These are phyloP conservation scores for Clavulina sp. DNA, from an alignment of 768 basidiomycete genomes.

Conservation along the genomic window DNA sequence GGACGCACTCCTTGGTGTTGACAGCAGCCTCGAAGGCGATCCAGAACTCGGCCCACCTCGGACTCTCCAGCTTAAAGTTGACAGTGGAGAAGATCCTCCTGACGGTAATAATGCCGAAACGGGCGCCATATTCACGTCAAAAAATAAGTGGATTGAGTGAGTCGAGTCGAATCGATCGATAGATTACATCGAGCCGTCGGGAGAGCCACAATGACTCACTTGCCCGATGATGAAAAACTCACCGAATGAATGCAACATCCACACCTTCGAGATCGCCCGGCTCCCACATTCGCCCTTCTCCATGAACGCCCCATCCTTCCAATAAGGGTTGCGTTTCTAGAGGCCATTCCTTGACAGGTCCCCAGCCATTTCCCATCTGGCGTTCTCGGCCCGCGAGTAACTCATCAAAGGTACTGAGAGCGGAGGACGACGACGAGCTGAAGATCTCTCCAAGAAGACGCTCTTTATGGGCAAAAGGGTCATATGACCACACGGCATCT, in stretches of 20 bases:
- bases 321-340: conserved; percentile 31
- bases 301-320: conserved; percentile 27
- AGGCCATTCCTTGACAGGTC: conserved; percentile 52
- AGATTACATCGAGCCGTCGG: neutral
- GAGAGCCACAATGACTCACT: neutral
- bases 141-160: too few species aligned
- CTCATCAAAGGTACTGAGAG: conserved; percentile 31
- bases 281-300: conserved; percentile 26
- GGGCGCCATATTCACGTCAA: neutral
- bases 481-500: neutral
- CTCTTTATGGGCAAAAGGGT: neutral
- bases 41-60: conserved; percentile 45
- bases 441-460: neutral
- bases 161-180: too few species aligned
- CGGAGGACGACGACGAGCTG: neutral
- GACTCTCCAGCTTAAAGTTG: conserved; percentile 28
- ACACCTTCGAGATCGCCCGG: conserved; percentile 32
- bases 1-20: conserved; percentile 37
- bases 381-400: conserved; percentile 48
- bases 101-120: neutral
- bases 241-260: conserved; percentile 29
- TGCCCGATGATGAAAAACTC: neutral
- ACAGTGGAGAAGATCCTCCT: conserved; percentile 43
- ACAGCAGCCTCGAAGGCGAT: conserved; percentile 51
- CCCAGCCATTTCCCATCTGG: conserved; percentile 42